Conservation (phyloP, 1,139 yeast genomes). For the Yamadazyma atmosphaerica region DNA sequence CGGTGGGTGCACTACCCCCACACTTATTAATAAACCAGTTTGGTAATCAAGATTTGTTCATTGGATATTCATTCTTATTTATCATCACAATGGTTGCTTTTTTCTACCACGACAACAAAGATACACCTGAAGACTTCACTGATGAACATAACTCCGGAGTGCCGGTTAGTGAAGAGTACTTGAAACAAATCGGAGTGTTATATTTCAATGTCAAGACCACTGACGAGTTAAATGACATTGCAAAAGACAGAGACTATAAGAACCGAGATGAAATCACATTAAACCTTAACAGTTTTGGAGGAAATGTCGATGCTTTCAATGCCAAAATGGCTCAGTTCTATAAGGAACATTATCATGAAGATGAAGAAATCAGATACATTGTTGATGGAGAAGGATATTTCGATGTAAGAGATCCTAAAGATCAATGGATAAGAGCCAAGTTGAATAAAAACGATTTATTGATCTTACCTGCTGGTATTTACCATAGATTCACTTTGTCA, state of each 20-base stretch:
- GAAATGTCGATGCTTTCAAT: conserved; percentile 58
- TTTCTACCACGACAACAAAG: conserved; percentile 72
- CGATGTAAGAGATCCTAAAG: conserved; percentile 72
- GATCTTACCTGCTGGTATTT: conserved; percentile 86
- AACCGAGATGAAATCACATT: conserved; percentile 75
- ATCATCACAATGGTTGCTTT: conserved; percentile 49
- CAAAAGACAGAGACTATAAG: conserved; percentile 68
- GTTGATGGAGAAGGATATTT: conserved; percentile 90
- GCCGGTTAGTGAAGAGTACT: conserved; percentile 48
- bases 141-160: conserved; percentile 73
- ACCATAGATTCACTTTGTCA: conserved; percentile 85
- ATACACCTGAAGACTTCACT: conserved; percentile 62
- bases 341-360: conserved; percentile 92
- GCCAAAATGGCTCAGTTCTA: conserved; percentile 71
- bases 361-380: conserved; percentile 92
- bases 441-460: conserved; percentile 66
- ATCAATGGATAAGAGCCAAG: conserved; percentile 78
- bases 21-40: no score
- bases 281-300: conserved; percentile 61
- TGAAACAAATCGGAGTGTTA: conserved; percentile 67
- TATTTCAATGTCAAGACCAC: conserved; percentile 54
- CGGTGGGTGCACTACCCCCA: no score
- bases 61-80: no score
- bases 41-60: no score
- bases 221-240: conserved; percentile 65